These are phyloP conservation scores for Flaveria linearis DNA, from an alignment of 129 eudicot genomes.

Conservation along the genomic window DNA sequence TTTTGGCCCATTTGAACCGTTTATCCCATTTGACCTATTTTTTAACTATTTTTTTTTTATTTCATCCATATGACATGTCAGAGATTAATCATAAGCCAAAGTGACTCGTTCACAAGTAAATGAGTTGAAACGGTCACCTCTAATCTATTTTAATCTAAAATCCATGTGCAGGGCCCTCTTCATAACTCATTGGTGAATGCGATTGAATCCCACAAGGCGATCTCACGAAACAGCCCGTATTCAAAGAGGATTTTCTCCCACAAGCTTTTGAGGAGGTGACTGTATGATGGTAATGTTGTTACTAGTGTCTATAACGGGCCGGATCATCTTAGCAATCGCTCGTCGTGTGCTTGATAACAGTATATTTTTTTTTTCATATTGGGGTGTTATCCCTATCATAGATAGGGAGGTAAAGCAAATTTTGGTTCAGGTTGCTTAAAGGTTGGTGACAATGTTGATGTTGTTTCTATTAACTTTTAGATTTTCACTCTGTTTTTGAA, in stretches of 20 bases:
- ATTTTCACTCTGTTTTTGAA: not conserved
- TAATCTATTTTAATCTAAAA: not conserved
- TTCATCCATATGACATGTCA: no score
- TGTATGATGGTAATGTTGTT: conserved; percentile 47
- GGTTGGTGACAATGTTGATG: conserved; percentile 34
- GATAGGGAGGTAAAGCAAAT: conserved; percentile 38
- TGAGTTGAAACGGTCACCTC: not conserved
- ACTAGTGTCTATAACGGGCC: conserved; percentile 13
- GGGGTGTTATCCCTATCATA: conserved; percentile 21
- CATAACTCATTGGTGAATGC: conserved; percentile 58
- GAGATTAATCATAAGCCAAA: not conserved
- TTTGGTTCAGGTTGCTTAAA: conserved; percentile 35
- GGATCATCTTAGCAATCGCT: conserved; percentile 1
- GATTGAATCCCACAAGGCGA: conserved; percentile 69
- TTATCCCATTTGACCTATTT: not conserved
- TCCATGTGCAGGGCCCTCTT: conserved; percentile 56
- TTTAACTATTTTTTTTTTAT: not conserved
- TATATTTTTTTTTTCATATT: conserved; percentile 6
- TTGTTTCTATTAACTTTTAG: conserved; percentile 28
- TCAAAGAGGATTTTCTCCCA: conserved; percentile 79
- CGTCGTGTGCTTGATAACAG: conserved; percentile 25
- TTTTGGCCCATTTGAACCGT: not conserved
- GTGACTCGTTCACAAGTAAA: not conserved
- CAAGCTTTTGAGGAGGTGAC: conserved; percentile 75
- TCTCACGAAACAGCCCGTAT: conserved; percentile 73